Conservation (phyloP, 768 basidiomycete species). For the Tylopilus sp. region DNA sequence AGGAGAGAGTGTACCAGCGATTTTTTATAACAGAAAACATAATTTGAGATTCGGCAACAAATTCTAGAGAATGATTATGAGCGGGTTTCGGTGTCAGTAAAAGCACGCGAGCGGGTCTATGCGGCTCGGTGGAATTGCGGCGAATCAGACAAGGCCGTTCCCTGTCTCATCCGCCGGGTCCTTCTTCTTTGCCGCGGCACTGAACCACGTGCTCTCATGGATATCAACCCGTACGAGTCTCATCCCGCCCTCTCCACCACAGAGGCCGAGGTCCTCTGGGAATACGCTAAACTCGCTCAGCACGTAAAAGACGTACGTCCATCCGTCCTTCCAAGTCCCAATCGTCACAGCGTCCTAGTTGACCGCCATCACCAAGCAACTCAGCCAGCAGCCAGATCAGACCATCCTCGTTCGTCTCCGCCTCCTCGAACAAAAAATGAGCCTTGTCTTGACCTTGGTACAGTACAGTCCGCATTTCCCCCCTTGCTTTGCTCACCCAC, state of each 20-base stretch:
- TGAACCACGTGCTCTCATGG: slow-evolving; percentile 1
- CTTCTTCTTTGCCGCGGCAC: no score
- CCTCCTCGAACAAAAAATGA: slow-evolving; percentile 90
- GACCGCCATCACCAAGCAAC: slow-evolving; percentile 58
- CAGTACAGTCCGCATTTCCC: not conserved
- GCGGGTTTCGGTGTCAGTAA: slow-evolving; percentile 5
- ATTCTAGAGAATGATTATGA: no score
- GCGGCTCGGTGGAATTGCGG: slow-evolving; percentile 1
- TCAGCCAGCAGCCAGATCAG: slow-evolving; percentile 77
- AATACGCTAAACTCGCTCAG: slow-evolving; percentile 84
- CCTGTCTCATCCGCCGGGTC: not conserved
- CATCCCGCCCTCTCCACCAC: slow-evolving; percentile 63
- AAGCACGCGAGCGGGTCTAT: not conserved
- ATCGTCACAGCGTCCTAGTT: slow-evolving; percentile 40
- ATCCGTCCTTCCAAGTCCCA: not conserved
- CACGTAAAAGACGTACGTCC: slow-evolving; percentile 66
- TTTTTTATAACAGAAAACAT: not conserved
- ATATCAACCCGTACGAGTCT: slow-evolving; percentile 67
- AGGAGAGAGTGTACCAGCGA: not conserved
- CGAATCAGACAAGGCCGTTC: not conserved
- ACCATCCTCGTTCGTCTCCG: slow-evolving; percentile 72
- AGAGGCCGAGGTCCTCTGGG: slow-evolving; percentile 85
- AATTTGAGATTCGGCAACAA: not conserved
- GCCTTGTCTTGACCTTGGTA: slow-evolving; percentile 88
- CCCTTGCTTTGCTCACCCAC: slow-evolving; percentile 6